Base-by-base conservation (phyloP, 2,329 filamentous ascomycete genomes). In the Exutisphaerella laricina region DNA sequence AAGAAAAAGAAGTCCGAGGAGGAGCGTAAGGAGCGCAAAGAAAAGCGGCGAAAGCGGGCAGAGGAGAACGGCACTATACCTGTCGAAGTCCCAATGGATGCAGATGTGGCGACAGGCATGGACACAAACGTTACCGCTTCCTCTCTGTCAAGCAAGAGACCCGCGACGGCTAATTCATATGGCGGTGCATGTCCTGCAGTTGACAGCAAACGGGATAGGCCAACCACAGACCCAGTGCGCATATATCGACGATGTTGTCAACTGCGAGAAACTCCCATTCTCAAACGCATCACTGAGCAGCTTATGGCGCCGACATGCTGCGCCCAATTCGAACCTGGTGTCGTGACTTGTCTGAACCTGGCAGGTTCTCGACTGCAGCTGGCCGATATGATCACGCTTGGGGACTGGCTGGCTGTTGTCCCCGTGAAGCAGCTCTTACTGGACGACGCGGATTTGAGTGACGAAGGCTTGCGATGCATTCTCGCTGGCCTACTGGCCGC, bases 161-260 rank as follows among this genome's bases (percentile, higher is more conserved):
- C 64, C 42, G 45, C 40, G 30, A 68, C 65, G 21, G 49, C 51
- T 48, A 62, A 62, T 32, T 41, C 52, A 39, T 51, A 49, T 34
- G 58, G 51, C 41, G 49, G 61, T 5, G 49, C 54, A 10, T 18
- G 23, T 46, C 54, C 56, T 3, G 50, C 55, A 16, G 59, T 68
- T 1, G 66, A 75, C 1, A 76, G 69, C 49, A 70, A 75, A 12
- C 81, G 86, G 58, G 74, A 77, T 48, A 72, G 78, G 38, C 89
- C 90, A 0, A 96, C 90, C 0, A 94, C 85, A 1, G 92, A 96
- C 59, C 90, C 92, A 2, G 79, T 89, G 10, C 78, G 90, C 45
- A 94, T 98, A 58, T 98, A 98, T 65, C 79, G 90, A 53, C 77
- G 92, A 59, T 97, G 92, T 63, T 97, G 92, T 61, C 90, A 97